Percentiles rank a stretch among this genome's conserved stretches.
phyloP scores from a whole-genome alignment of 495 filamentous ascomycete genomes.

The Patellaria atrata region DNA sequence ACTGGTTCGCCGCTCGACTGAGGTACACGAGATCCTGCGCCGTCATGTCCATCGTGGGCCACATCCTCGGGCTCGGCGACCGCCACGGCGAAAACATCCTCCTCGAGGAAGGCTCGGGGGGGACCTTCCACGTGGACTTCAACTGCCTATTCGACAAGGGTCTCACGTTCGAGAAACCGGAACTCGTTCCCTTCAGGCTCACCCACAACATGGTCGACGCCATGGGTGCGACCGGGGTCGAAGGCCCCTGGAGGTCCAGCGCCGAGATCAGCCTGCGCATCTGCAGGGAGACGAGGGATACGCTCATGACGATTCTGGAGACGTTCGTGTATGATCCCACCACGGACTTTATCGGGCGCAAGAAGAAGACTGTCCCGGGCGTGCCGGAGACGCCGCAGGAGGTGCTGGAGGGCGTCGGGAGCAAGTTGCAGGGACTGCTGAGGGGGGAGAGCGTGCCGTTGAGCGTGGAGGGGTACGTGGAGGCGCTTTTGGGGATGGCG shows the following conservation, averaged over 20 bases:
- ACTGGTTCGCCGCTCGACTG: constrained; percentile 85
- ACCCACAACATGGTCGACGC: constrained; percentile 98
- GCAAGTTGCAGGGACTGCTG: constrained; percentile 73
- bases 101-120: constrained; percentile 86
- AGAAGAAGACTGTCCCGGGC: constrained; percentile 42
- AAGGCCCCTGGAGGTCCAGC: constrained; percentile 82
- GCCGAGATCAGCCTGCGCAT: constrained; percentile 76
- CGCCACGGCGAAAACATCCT: constrained; percentile 98
- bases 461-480: constrained; percentile 88
- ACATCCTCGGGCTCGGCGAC: constrained; percentile 81
- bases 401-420: constrained; percentile 76
- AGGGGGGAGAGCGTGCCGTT: constrained; percentile 78
- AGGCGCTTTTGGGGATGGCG: constrained; percentile 78
- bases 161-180: constrained; percentile 85
- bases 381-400: constrained; percentile 78
- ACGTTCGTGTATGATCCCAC: constrained; percentile 96
- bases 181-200: constrained; percentile 91
- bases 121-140: constrained; percentile 95
- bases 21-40: constrained; percentile 85
- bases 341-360: constrained; percentile 74
- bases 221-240: constrained; percentile 84
- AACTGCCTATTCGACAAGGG: constrained; percentile 99
- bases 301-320: constrained; percentile 90
- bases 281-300: constrained; percentile 83
- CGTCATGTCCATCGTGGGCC: constrained; percentile 96